Evolutionary conservation across 768 basidiomycete genomes (phyloP), one percentile per base, ranked within the genome.

Genomic region (Boletus reticuloceps): DNA sequence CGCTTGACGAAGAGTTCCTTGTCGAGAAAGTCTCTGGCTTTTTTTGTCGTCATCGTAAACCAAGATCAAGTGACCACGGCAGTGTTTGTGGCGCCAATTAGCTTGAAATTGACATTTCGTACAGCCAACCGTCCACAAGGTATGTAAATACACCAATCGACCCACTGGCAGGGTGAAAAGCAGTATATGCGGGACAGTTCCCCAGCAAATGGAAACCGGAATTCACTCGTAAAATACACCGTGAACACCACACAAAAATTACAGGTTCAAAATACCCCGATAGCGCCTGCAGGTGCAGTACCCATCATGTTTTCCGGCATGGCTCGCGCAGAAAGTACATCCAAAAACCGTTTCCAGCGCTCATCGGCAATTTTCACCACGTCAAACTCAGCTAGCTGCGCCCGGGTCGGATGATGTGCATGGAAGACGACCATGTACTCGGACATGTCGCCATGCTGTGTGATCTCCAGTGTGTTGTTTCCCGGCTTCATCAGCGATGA

Each of bases 371-470:
- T 38, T 39, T 38, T 59, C 7, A 60, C 49, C 9, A 43, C 45
- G 4, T 54, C 55, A 3, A 72, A 31, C 32, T 64, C 64, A 25
- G 68, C 61, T 3, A 82, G 60, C 61, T 85, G 84, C 3, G 61
- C 65, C 9, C 44, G 59, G 8, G 80, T 83, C 5, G 84, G 84
- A 37, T 64, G 72, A 63, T 85, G 83, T 1, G 71, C 74, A 46
- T 77, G 76, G 6, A 85, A 67, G 29, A 80, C 69, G 47, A 83
- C 72, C 25, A 74, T 66, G 53, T 79, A 77, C 32, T 72, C 66
- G 8, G 77, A 76, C 67, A 81, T 65, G 59, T 79, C 78, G 19
- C 64, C 66, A 31, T 60, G 64, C 50, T 82, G 82, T 32, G 56
- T 61, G 32, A 85, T 69, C 53, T 75, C 68, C 10, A 84, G 62